phyloP scores from a whole-genome alignment of 768 basidiomycete genomes.

The Suillus americanus region DNA sequence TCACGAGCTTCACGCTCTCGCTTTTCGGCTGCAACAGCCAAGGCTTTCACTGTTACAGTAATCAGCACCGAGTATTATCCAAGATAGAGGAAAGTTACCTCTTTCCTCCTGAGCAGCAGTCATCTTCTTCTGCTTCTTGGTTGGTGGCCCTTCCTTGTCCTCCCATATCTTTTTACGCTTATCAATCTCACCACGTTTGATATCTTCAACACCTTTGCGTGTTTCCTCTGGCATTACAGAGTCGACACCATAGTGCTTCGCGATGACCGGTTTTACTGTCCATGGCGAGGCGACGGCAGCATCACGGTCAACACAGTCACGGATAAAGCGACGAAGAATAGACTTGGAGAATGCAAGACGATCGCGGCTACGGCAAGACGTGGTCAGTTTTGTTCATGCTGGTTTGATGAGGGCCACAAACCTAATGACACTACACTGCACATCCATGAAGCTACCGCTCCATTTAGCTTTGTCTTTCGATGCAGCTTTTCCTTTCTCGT shows the following conservation, averaged over 20 bases:
- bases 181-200: conserved; percentile 87
- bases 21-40: conserved; percentile 50
- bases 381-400: conserved; percentile 4
- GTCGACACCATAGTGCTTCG: conserved; percentile 81
- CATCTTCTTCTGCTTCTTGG: conserved; percentile 81
- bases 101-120: conserved; percentile 73
- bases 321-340: conserved; percentile 92
- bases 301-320: conserved; percentile 93
- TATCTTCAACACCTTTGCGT: conserved; percentile 70
- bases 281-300: conserved; percentile 92
- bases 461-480: conserved; percentile 63
- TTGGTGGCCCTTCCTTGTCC: conserved; percentile 80
- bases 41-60: conserved; percentile 24
- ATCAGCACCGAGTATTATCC: conserved; percentile 10
- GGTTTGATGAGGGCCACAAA: conserved; percentile 32
- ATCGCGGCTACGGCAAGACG: conserved; percentile 66
- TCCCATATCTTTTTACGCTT: conserved; percentile 92
- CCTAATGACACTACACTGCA: conserved; percentile 81
- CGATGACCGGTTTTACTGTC: conserved; percentile 88
- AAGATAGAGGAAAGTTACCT: conserved; percentile 40
- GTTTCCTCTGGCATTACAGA: conserved; percentile 86
- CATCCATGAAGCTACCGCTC: conserved; percentile 80
- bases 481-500: conserved; percentile 55
- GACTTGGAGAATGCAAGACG: conserved; percentile 95
- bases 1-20: conserved; percentile 70